phyloP scores from a whole-genome alignment of 2,329 filamentous ascomycete species.

The Botrytis medusae region DNA sequence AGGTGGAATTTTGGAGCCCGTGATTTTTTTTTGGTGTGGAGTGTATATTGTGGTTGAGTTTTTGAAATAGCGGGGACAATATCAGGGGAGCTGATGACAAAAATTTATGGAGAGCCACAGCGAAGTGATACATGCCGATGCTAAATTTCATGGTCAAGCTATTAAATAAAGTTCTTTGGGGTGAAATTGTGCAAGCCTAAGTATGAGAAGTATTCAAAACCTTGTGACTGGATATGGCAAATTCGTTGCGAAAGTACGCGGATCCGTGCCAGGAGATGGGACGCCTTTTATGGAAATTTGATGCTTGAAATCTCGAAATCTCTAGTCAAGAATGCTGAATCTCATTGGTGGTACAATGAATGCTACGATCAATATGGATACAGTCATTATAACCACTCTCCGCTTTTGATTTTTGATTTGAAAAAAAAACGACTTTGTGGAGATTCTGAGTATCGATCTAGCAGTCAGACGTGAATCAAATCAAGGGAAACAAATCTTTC shows the following conservation, averaged over 20 bases:
- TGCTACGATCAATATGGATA: accelerated
- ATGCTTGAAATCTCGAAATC: background rate
- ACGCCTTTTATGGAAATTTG: background rate
- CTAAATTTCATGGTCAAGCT: background rate
- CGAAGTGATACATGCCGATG: background rate
- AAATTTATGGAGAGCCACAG: background rate
- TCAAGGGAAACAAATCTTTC: accelerated
- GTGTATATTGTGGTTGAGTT: no score
- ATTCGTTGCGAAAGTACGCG: background rate
- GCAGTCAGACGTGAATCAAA: no score
- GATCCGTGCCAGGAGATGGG: background rate
- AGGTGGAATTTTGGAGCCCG: no score
- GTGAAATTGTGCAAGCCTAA: background rate
- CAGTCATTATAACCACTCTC: no score
- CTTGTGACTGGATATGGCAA: background rate
- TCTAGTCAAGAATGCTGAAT: background rate
- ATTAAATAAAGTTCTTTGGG: background rate
- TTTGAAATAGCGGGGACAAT: background rate
- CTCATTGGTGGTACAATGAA: background rate
- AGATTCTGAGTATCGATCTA: no score
- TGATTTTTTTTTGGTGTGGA: no score
- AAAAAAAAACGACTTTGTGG: no score
- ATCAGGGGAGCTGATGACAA: background rate
- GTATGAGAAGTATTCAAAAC: background rate
- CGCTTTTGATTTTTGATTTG: no score